Evolutionary conservation across 2,329 filamentous ascomycete species (phyloP).

Genomic region (Pseudophaeomoniella oleicola): DNA sequence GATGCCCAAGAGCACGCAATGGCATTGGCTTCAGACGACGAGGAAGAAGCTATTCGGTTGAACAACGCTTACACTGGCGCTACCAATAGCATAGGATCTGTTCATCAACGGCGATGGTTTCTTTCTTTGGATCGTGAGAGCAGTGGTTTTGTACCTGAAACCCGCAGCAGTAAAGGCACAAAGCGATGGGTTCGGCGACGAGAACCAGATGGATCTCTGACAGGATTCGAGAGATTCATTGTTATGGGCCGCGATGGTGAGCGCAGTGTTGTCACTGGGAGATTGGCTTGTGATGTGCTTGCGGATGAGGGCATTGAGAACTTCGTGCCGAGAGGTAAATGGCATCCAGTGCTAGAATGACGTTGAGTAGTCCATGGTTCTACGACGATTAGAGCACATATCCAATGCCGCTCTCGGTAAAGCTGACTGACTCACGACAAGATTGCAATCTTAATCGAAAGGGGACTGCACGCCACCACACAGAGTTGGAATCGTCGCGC

Average conservation of each 20-base stretch:
- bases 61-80: slow-evolving; percentile 56
- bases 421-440: too few relatives aligned
- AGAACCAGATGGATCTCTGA: slow-evolving; percentile 4
- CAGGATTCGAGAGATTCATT: slow-evolving; percentile 42
- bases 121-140: slow-evolving; percentile 45
- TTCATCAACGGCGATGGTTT: slow-evolving; percentile 55
- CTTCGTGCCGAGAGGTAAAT: slow-evolving; percentile 45
- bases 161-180: slow-evolving; percentile 1
- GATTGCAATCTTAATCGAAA: too few relatives aligned
- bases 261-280: slow-evolving; percentile 52
- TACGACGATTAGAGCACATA: too few relatives aligned
- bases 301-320: slow-evolving; percentile 44
- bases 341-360: slow-evolving; percentile 27
- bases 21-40: slow-evolving; percentile 20
- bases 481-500: too few relatives aligned
- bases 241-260: slow-evolving; percentile 47
- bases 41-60: slow-evolving; percentile 39
- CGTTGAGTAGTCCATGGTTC: too few relatives aligned
- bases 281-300: slow-evolving; percentile 44
- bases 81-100: slow-evolving; percentile 48
- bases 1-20: slow-evolving; percentile 1
- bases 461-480: too few relatives aligned
- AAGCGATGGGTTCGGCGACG: slow-evolving; percentile 16
- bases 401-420: too few relatives aligned
- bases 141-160: slow-evolving; percentile 36